These are phyloP conservation scores for Wickerhamomyces strasburgensis DNA, from an alignment of 805 yeast genomes.

Conservation along the genomic window DNA sequence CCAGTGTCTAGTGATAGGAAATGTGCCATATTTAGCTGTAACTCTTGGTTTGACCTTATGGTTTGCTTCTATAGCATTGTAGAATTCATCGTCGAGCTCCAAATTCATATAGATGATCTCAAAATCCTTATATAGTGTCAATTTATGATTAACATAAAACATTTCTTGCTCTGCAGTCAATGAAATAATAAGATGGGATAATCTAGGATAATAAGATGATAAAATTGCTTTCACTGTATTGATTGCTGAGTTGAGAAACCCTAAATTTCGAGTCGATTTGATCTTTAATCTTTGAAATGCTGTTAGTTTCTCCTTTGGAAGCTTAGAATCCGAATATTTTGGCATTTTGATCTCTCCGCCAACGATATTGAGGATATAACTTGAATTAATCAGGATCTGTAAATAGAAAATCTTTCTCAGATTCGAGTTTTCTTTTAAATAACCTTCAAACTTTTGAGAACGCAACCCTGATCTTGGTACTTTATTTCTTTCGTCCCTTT, in stretches of 20 bases:
- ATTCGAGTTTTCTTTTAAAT: slow-evolving; percentile 12
- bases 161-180: slow-evolving; percentile 4
- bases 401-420: slow-evolving; percentile 15
- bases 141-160: slow-evolving; percentile 7
- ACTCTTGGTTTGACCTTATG: slow-evolving; percentile 8
- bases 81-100: slow-evolving; percentile 4
- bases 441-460: slow-evolving; percentile 13
- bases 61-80: slow-evolving; percentile 4
- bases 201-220: slow-evolving; percentile 1
- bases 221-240: not conserved
- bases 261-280: not conserved
- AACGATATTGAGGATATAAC: slow-evolving; percentile 1
- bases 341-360: not conserved
- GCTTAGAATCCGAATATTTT: not conserved
- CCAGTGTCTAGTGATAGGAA: slow-evolving; percentile 31
- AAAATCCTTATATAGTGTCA: slow-evolving; percentile 7
- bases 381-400: slow-evolving; percentile 7
- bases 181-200: not conserved
- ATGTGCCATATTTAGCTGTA: slow-evolving; percentile 23
- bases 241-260: not conserved
- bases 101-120: slow-evolving; percentile 1
- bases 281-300: not conserved
- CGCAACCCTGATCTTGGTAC: no score
- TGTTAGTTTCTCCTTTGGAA: not conserved
- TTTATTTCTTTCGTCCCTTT: not conserved